A percentile compares a stretch with the other conserved stretches of the same genome.
Evolutionary conservation across 768 basidiomycete genomes (phyloP).

Genomic region (Tylopilus cervinicoccineus): DNA sequence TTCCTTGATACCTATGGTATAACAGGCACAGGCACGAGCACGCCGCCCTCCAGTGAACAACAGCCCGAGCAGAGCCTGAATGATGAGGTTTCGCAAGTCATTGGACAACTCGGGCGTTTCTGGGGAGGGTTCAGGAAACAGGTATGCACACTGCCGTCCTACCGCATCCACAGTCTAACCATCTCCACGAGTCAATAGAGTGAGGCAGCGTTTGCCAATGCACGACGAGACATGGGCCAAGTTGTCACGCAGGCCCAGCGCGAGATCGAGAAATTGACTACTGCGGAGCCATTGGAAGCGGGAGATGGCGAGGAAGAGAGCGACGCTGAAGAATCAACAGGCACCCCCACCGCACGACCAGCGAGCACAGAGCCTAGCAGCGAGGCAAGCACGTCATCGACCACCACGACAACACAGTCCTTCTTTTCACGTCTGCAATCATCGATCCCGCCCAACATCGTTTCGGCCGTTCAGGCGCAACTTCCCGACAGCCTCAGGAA

Average conservation of each 20-base stretch:
- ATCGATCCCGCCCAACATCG: conserved; percentile 70
- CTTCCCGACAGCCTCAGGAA: conserved; percentile 65
- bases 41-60: conserved; percentile 40
- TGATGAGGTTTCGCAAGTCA: conserved; percentile 85
- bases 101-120: conserved; percentile 80
- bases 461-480: conserved; percentile 61
- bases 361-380: conserved; percentile 14
- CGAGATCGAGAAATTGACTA: conserved; percentile 61
- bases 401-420: conserved; percentile 33
- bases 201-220: conserved; percentile 61
- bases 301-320: conserved; percentile 20
- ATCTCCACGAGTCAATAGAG: conserved; percentile 42
- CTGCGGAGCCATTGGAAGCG: conserved; percentile 26
- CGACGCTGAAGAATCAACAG: conserved; percentile 25
- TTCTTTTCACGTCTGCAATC: conserved; percentile 70
- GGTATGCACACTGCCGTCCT: conserved; percentile 40
- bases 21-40: conserved; percentile 37
- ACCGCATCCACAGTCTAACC: background rate
- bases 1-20: conserved; percentile 71
- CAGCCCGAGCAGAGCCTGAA: conserved; percentile 59
- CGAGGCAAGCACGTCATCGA: conserved; percentile 15
- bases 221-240: conserved; percentile 66
- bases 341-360: conserved; percentile 23
- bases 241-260: conserved; percentile 80
- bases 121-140: conserved; percentile 93